phyloP scores from a whole-genome alignment of 768 basidiomycete species.

The Trametes maxima region DNA sequence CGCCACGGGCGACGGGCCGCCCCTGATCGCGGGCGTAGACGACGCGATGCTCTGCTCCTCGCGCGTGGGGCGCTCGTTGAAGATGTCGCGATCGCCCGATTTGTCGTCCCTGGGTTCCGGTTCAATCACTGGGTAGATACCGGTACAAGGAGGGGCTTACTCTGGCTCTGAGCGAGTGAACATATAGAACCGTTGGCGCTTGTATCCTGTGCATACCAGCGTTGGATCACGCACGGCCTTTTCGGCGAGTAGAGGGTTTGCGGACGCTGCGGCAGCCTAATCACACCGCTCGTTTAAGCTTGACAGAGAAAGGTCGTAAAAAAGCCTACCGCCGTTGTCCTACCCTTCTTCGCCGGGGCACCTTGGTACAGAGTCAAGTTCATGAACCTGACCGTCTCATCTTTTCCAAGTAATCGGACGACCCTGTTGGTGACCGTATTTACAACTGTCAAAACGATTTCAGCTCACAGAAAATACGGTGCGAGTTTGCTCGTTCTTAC shows the following conservation, averaged over 20 bases:
- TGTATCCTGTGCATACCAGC: constrained; percentile 91
- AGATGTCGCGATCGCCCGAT: constrained; percentile 90
- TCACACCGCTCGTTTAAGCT: constrained; percentile 11
- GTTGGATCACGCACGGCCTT: constrained; percentile 87
- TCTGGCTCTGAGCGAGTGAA: constrained; percentile 92
- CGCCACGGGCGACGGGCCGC: constrained; percentile 71
- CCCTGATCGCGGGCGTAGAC: constrained; percentile 48
- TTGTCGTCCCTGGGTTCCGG: constrained; percentile 67
- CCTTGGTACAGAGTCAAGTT: constrained; percentile 93
- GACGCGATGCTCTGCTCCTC: constrained; percentile 91
- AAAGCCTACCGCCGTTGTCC: constrained; percentile 76
- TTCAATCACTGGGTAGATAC: background rate
- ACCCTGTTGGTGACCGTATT: constrained; percentile 96
- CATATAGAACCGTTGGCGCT: constrained; percentile 90
- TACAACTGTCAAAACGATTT: constrained; percentile 59
- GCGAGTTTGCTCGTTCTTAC: constrained; percentile 42
- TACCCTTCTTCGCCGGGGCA: constrained; percentile 81
- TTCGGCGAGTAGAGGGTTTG: constrained; percentile 91
- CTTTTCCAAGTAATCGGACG: constrained; percentile 84
- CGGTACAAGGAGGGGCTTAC: constrained; percentile 47
- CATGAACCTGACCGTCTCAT: constrained; percentile 89
- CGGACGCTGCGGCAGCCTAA: constrained; percentile 92
- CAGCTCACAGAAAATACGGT: constrained; percentile 2
- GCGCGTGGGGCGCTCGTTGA: constrained; percentile 96
- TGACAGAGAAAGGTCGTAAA: background rate